These are phyloP conservation scores for Diaporthe longicolla DNA, from an alignment of 2,329 filamentous ascomycete species.

Conservation along the genomic window DNA sequence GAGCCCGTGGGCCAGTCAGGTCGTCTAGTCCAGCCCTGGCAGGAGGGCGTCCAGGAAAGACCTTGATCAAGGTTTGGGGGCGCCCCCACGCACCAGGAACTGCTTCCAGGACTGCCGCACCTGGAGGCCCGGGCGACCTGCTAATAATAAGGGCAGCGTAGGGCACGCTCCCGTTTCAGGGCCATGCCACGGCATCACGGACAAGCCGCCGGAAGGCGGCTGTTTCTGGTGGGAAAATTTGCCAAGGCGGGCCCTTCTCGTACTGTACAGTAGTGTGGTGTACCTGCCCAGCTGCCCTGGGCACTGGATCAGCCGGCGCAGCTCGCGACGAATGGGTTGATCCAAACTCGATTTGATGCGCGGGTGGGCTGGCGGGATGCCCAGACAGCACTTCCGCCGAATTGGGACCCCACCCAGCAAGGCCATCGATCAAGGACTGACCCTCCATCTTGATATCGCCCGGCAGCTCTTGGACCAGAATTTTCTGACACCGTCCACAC, in stretches of 20 bases:
- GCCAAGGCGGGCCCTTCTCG: slow-evolving; percentile 15
- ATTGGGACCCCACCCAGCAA: slow-evolving; percentile 19
- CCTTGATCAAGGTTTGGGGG: not conserved
- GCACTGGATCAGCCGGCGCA: not conserved
- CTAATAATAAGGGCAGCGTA: not conserved
- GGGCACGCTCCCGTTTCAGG: slow-evolving; percentile 20
- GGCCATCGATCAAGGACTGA: slow-evolving; percentile 9
- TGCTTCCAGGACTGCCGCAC: slow-evolving; percentile 8
- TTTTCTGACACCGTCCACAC: slow-evolving; percentile 3
- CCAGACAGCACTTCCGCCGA: slow-evolving; percentile 32
- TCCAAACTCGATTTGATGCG: slow-evolving; percentile 25
- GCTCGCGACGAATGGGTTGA: slow-evolving; percentile 22
- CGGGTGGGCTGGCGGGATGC: slow-evolving; percentile 21
- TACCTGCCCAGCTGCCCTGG: too few species aligned
- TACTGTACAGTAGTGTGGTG: not conserved
- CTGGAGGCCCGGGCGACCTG: not conserved
- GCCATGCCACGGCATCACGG: slow-evolving; percentile 9
- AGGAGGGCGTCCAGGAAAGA: slow-evolving; percentile 5
- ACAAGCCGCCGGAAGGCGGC: not conserved
- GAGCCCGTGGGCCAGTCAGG: not conserved
- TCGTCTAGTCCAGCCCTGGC: slow-evolving; percentile 22
- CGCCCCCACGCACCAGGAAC: slow-evolving; percentile 28
- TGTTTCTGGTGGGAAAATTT: not conserved
- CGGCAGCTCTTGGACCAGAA: not conserved
- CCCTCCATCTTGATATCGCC: slow-evolving; percentile 28